A percentile compares a stretch with the other conserved stretches of the same genome.
Evolutionary conservation across 2,329 filamentous ascomycete genomes (phyloP).

Genomic region (Keithomyces neogunnii): DNA sequence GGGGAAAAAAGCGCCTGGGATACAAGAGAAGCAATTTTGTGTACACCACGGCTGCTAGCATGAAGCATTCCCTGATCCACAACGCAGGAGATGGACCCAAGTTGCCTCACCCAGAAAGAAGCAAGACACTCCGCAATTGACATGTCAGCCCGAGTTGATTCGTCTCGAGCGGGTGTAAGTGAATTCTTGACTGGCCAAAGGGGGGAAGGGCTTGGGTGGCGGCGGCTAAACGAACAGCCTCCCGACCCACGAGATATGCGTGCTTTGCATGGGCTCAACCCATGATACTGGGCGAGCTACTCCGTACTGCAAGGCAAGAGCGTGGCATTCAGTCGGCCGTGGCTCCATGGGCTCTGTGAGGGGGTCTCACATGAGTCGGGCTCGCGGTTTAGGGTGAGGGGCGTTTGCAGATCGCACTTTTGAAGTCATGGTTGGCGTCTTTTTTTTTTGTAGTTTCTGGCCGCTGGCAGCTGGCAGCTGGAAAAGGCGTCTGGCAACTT

Average conservation of each 20-base stretch:
- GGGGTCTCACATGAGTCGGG: too few relatives aligned
- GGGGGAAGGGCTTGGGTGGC: neutral
- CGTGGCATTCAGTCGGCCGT: neutral
- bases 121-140: neutral
- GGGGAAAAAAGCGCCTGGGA: neutral
- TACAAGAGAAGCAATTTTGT: neutral
- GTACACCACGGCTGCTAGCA: neutral
- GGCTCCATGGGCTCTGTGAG: too few relatives aligned
- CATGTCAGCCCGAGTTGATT: neutral
- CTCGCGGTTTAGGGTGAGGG: too few relatives aligned
- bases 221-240: neutral
- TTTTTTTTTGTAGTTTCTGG: too few relatives aligned
- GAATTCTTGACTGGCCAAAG: neutral
- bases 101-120: neutral
- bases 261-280: neutral
- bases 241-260: neutral
- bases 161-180: neutral
- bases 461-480: too few relatives aligned
- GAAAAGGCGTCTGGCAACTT: too few relatives aligned
- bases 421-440: too few relatives aligned
- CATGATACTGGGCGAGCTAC: neutral
- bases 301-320: neutral
- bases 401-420: too few relatives aligned
- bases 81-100: neutral
- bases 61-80: neutral